These are phyloP conservation scores for Botrytis squamosa DNA, from an alignment of 2,329 filamentous ascomycete genomes.

Conservation along the genomic window DNA sequence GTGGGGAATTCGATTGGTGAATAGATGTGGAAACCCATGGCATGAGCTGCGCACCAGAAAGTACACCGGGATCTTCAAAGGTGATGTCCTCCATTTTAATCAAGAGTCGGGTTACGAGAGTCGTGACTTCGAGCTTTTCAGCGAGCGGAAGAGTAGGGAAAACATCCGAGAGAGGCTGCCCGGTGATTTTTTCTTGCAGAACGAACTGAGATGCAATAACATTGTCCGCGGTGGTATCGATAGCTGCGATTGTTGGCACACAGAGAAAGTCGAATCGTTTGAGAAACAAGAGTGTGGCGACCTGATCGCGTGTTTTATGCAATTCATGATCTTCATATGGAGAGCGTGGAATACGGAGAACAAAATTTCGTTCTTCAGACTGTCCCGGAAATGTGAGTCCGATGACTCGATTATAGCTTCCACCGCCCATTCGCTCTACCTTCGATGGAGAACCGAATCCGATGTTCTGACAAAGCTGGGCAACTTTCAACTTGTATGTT, in stretches of 20 bases:
- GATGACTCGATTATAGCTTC: conserved; percentile 28
- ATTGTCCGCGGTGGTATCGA: conserved; percentile 27
- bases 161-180: conserved; percentile 3
- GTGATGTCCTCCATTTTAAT: conserved; percentile 21
- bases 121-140: conserved; percentile 27
- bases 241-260: conserved; percentile 21
- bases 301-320: conserved; percentile 24
- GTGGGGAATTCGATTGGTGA: background rate
- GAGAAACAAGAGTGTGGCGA: conserved; percentile 20
- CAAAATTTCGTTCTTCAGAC: background rate
- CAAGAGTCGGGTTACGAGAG: conserved; percentile 16
- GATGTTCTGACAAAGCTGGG: conserved; percentile 26
- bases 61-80: conserved; percentile 17
- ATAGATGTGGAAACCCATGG: background rate
- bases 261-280: conserved; percentile 9
- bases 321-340: background rate
- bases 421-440: conserved; percentile 27
- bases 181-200: conserved; percentile 25
- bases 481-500: conserved; percentile 25
- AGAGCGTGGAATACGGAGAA: background rate
- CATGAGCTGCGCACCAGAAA: background rate
- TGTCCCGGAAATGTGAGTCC: conserved; percentile 10
- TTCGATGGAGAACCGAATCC: conserved; percentile 22
- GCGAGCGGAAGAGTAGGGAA: conserved; percentile 21
- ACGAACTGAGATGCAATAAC: conserved; percentile 24